These are phyloP conservation scores for Alnus glutinosa DNA, from an alignment of 306 rosid species.

Conservation along the genomic window DNA sequence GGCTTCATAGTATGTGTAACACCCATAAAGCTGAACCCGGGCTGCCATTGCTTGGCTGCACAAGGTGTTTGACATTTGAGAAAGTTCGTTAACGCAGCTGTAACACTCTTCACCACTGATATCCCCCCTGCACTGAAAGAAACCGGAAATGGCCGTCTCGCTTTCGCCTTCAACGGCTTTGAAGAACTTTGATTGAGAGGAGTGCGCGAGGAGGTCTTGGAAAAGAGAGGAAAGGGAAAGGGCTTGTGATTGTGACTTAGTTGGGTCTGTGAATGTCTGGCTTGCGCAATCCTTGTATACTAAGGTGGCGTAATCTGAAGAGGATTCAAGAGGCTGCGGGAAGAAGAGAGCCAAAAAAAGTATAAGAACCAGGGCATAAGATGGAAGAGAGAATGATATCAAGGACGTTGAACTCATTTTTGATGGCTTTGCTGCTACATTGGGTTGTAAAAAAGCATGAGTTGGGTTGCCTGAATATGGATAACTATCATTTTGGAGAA, in stretches of 20 bases:
- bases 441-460: conserved; percentile 9
- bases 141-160: conserved; percentile 37
- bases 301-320: conserved; percentile 40
- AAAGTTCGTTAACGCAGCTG: conserved; percentile 47
- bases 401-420: not conserved
- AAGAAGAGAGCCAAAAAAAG: conserved; percentile 27
- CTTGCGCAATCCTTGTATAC: conserved; percentile 56
- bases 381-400: too few species aligned
- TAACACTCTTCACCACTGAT: conserved; percentile 47
- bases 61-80: conserved; percentile 40
- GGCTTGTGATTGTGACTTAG: conserved; percentile 28
- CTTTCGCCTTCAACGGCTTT: conserved; percentile 30
- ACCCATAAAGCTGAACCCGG: conserved; percentile 64
- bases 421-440: not conserved
- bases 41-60: conserved; percentile 46
- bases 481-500: not conserved
- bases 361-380: too few species aligned
- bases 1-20: conserved; percentile 52
- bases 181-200: conserved; percentile 59
- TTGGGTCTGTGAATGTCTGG: conserved; percentile 29
- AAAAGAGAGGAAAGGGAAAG: conserved; percentile 51
- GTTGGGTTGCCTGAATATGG: not conserved
- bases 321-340: conserved; percentile 26
- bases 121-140: conserved; percentile 69
- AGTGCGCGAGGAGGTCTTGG: conserved; percentile 47